Evolutionary conservation across 345 rosid species (phyloP), one percentile per base, ranked within the genome.

Genomic region (Aethionema arabicum): DNA sequence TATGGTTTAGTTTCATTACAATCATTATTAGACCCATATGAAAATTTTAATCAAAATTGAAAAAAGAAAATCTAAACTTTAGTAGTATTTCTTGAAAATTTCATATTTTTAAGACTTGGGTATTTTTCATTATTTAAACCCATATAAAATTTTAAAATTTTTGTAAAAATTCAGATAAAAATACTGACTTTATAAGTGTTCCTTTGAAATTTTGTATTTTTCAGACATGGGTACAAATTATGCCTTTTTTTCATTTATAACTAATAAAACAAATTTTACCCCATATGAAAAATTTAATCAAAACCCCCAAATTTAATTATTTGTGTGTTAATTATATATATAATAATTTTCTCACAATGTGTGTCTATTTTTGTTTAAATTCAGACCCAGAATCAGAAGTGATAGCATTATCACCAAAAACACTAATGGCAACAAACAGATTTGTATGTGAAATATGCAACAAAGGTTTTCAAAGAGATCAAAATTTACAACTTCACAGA

Each of bases 401-500:
- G 74, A 78, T 89, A 65, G 85, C 96, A 65, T 62, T 89, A 64
- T 89, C 96, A 21, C 93, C 93, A 38, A 89, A 80, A 69, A 76
- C 91, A 15, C 72, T 89, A 53, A 72, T 84, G 88, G 85, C 95
- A 63, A 86, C 88, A 43, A 84, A 89, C 68, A 78, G 96, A 58
- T 86, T 89, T 53, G 63, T 89, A 5, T 89, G 96, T 74, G 93
- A 88, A 82, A 84, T 88, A 80, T 88, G 92, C 77, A 83, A 75
- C 84, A 88, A 88, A 67, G 96, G 96, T 49, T 89, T 89, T 55
- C 91, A 86, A 72, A 82, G 96, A 64, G 96, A 88, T 67, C 96
- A 88, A 80, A 88, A 88, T 67, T 78, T 88, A 32, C 96, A 88
- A 43, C 87, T 89, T 29, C 96, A 89, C 52, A 71, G 88, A 55